Conservation (phyloP, 495 filamentous ascomycete species). For the Echria macrotheca region DNA sequence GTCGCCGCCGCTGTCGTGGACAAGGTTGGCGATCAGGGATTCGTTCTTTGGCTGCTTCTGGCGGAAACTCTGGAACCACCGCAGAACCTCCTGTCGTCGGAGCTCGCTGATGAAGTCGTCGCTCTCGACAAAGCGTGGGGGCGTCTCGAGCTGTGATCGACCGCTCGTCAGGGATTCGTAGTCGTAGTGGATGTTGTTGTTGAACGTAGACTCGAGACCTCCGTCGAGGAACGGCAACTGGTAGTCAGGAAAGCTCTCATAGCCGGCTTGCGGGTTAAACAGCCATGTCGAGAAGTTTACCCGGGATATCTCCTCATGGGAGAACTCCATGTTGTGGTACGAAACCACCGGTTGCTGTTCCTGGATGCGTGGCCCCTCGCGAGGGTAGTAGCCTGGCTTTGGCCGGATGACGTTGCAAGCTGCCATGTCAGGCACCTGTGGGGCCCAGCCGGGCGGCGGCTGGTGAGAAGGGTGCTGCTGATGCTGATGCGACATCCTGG, state of each 20-base stretch:
- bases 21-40: conserved; percentile 63
- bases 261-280: conserved; percentile 41
- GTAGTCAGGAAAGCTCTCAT: conserved; percentile 35
- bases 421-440: conserved; percentile 33
- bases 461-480: conserved; percentile 11
- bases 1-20: conserved; percentile 63
- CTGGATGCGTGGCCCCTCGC: conserved; percentile 26
- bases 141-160: conserved; percentile 68
- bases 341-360: conserved; percentile 33
- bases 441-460: conserved; percentile 23
- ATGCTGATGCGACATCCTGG: conserved; percentile 19
- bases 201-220: conserved; percentile 45
- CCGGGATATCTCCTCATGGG: conserved; percentile 33
- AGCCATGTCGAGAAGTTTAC: conserved; percentile 47
- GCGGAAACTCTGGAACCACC: conserved; percentile 72
- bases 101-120: conserved; percentile 79
- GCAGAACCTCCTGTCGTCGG: conserved; percentile 72
- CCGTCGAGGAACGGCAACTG: conserved; percentile 44
- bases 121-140: conserved; percentile 62
- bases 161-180: conserved; percentile 51
- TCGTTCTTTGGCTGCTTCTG: conserved; percentile 66
- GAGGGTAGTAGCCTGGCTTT: conserved; percentile 38
- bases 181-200: conserved; percentile 49
- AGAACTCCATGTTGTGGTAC: conserved; percentile 32
- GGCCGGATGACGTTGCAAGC: conserved; percentile 39